Conservation (phyloP, 306 rosid species). For the Begonia loranthoides region DNA sequence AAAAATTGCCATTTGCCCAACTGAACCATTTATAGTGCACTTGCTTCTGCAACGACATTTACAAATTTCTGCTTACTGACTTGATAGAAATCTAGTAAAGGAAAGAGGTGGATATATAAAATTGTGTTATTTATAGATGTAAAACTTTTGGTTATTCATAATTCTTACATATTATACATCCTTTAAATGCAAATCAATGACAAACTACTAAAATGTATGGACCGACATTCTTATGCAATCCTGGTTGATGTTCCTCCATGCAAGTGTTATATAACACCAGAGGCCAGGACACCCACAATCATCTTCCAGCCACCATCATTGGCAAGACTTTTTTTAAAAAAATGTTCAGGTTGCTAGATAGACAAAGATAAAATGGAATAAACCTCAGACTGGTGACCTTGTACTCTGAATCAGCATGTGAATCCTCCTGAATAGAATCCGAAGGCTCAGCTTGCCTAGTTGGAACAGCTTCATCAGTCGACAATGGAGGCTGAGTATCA, state of each 20-base stretch:
- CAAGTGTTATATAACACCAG: background rate
- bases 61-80: background rate
- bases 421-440: constrained; percentile 40
- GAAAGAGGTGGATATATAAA: background rate
- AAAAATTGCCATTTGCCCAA: constrained; percentile 89
- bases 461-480: constrained; percentile 34
- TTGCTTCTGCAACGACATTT: constrained; percentile 42
- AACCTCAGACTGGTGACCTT: constrained; percentile 48
- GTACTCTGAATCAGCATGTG: constrained; percentile 25
- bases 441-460: constrained; percentile 26
- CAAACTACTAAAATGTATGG: no score
- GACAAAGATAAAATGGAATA: constrained; percentile 1
- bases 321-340: no score
- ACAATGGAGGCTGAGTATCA: constrained; percentile 24
- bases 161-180: no score
- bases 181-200: no score
- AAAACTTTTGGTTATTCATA: no score
- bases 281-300: background rate
- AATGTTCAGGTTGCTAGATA: background rate
- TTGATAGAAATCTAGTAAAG: background rate
- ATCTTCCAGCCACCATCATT: background rate
- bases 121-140: no score
- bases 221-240: no score
- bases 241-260: no score
- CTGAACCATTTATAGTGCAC: constrained; percentile 31